These are phyloP conservation scores for Spathaspora passalidarum DNA, from an alignment of 805 yeast species.

Conservation along the genomic window DNA sequence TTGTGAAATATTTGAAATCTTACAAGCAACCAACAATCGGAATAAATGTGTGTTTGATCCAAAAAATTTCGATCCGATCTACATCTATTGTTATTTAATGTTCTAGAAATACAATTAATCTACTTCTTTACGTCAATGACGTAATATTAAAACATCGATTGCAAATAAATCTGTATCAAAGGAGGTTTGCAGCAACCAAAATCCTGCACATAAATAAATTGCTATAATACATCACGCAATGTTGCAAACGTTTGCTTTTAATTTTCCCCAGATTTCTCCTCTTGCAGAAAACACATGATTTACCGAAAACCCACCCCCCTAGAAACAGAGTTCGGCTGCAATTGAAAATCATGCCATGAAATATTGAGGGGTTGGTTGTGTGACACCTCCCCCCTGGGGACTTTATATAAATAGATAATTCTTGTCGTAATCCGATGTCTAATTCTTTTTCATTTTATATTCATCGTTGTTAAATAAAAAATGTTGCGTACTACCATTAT, in stretches of 20 bases:
- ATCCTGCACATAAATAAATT: no score
- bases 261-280: background rate
- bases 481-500: conserved; percentile 4
- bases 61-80: no score
- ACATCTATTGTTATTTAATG: no score
- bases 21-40: no score
- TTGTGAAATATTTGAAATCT: no score
- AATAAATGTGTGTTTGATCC: no score
- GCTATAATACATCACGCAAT: no score
- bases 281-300: background rate
- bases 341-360: background rate
- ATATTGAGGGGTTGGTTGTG: background rate
- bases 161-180: no score
- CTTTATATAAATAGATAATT: background rate
- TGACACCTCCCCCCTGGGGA: background rate
- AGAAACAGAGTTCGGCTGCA: background rate
- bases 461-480: background rate
- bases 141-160: no score
- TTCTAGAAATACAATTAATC: no score
- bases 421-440: background rate
- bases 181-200: no score
- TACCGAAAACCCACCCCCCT: background rate
- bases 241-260: background rate
- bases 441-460: background rate
- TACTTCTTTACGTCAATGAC: no score